Base-by-base conservation (phyloP, 768 basidiomycete genomes). In the Phylloporus scabripes region DNA sequence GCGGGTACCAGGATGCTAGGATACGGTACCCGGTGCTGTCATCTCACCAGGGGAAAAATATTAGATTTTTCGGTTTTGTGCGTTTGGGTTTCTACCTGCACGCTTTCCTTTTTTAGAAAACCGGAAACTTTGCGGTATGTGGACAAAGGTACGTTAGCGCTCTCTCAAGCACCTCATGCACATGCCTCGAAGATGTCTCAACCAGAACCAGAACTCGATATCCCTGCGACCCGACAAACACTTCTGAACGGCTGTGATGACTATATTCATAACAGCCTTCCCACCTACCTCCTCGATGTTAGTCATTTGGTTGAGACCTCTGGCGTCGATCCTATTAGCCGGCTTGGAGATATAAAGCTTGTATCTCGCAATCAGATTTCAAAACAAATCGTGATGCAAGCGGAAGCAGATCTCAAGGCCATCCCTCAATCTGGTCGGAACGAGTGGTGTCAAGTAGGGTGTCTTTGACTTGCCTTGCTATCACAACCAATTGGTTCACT, bases 261-360 rank as follows among this genome's bases (percentile, higher is more conserved):
- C 32, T 47, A 33, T 7, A 33, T 47, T 17, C 21, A 40, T 32
- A 47, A 47, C 29, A 23, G 31, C 9, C 46, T 47, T 7, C 46
- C 46, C n/a, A 33, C 47, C 32, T 48, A 48, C 32, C 47, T 48
- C 3, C 47, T 48, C 24, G 47, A 48, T 17, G 8, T 41, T 37
- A 29, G 26, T 42, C 40, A 21, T 15, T 9, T 38, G 8, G n/a
- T 9, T 14, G 31, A 29, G 9, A 29, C 28, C 7, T 29, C 11
- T 29, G 28, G 28, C 28, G 1, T 11, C 24, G 24, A 23, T 40
- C 28, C 7, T 21, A 40, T 21, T n/a, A 18, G 10, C 11, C 46
- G 17, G 26, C 21, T 48, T 12, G 32, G 23, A 18, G 40, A 42
- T 33, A 42, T 48, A 41, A 33, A 28, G 40, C 47, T 48, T 15